These are phyloP conservation scores for Tricholoma terreum DNA, from an alignment of 768 basidiomycete genomes.

Conservation along the genomic window DNA sequence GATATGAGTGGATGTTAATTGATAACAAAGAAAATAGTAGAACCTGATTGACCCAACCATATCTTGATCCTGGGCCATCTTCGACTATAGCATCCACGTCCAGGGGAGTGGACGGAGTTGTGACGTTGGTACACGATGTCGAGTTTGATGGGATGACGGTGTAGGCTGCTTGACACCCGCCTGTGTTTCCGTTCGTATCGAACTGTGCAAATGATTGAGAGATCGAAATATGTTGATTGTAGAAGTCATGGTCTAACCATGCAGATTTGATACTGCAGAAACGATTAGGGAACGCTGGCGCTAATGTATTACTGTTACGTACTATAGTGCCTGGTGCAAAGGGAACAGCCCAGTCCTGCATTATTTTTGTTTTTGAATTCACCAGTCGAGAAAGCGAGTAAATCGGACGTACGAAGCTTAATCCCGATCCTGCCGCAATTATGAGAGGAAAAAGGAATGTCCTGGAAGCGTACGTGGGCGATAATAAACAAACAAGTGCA, in stretches of 20 bases:
- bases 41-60: slow-evolving; percentile 58
- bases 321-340: slow-evolving; percentile 58
- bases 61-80: slow-evolving; percentile 53
- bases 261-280: slow-evolving; percentile 57
- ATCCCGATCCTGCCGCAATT: slow-evolving; percentile 43
- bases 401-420: slow-evolving; percentile 42
- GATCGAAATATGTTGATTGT: neutral
- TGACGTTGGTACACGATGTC: slow-evolving; percentile 50
- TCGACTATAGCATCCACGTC: slow-evolving; percentile 42
- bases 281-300: neutral
- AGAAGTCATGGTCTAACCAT: slow-evolving; percentile 41
- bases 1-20: neutral
- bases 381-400: neutral
- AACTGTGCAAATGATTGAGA: slow-evolving; percentile 34
- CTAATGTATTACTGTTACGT: slow-evolving; percentile 9
- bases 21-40: slow-evolving; percentile 7
- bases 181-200: slow-evolving; percentile 53
- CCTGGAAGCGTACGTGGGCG: slow-evolving; percentile 24
- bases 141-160: slow-evolving; percentile 45
- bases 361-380: neutral
- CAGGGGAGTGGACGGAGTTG: slow-evolving; percentile 40
- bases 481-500: neutral
- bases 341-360: slow-evolving; percentile 56
- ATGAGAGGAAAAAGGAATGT: slow-evolving; percentile 50
- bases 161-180: slow-evolving; percentile 59